Evolutionary conservation across 805 yeast genomes (phyloP).

Genomic region (Kazachstania bromeliacearum): DNA sequence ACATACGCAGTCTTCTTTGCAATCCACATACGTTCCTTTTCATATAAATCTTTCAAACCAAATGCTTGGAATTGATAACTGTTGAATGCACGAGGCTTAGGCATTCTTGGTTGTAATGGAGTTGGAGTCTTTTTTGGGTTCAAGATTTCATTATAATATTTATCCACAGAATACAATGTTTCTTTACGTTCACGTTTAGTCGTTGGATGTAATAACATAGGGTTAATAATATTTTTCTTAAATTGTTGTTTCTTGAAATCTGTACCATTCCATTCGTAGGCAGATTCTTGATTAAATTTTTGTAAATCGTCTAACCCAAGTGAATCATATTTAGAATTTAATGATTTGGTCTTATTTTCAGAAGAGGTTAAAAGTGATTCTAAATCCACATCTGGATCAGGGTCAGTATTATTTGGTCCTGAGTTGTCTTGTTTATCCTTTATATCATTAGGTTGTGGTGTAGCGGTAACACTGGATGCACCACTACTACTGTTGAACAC

Average conservation of each 20-base stretch:
- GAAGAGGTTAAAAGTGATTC: conserved; percentile 53
- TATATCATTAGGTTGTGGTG: conserved; percentile 21
- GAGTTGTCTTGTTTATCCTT: not conserved
- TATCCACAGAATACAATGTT: conserved; percentile 70
- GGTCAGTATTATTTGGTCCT: conserved; percentile 7
- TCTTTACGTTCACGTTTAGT: conserved; percentile 70
- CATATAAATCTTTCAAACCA: conserved; percentile 63
- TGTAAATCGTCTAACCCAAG: conserved; percentile 72
- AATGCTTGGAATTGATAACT: conserved; percentile 88
- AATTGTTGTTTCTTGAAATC: conserved; percentile 60
- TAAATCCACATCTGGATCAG: conserved; percentile 42
- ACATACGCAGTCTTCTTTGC: conserved; percentile 63
- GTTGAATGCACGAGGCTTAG: conserved; percentile 72
- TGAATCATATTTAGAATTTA: conserved; percentile 54
- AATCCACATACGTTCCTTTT: conserved; percentile 69
- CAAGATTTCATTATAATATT: conserved; percentile 73
- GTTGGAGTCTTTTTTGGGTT: conserved; percentile 45
- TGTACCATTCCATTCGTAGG: conserved; percentile 84
- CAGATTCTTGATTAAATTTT: conserved; percentile 62
- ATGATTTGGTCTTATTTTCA: conserved; percentile 52
- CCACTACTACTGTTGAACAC: conserved; percentile 32
- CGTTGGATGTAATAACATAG: conserved; percentile 67
- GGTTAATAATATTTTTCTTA: conserved; percentile 40
- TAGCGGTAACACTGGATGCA: conserved; percentile 15
- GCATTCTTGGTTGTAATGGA: conserved; percentile 66